These are phyloP conservation scores for Cryptococcus depauperatus DNA, from an alignment of 1,284 basidiomycete species.

Conservation along the genomic window DNA sequence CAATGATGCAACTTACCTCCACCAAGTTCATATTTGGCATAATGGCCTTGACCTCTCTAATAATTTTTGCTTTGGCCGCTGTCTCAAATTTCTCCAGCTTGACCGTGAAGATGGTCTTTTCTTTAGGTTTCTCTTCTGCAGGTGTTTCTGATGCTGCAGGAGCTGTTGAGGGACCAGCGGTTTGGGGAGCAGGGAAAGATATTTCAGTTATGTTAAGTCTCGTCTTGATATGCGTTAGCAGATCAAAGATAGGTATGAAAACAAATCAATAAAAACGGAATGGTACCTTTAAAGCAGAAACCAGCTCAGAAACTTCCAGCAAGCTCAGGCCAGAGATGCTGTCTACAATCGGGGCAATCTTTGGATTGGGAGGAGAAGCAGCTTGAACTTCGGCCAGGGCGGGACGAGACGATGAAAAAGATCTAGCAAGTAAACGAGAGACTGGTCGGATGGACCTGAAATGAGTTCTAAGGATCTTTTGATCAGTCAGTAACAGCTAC, in stretches of 20 bases:
- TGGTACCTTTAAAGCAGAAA: conserved; percentile 76
- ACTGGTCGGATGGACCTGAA: conserved; percentile 10
- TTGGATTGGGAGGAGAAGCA: conserved; percentile 45
- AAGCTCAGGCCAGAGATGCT: conserved; percentile 85
- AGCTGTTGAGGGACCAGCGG: conserved; percentile 52
- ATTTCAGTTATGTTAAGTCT: conserved; percentile 97
- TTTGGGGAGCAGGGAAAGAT: conserved; percentile 79
- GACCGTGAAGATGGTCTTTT: conserved; percentile 96
- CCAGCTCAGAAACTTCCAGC: conserved; percentile 94
- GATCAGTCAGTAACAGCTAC: no score
- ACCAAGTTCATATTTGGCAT: conserved; percentile 92
- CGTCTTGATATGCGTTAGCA: conserved; percentile 51
- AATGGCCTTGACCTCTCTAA: conserved; percentile 93
- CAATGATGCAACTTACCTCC: conserved; percentile 61
- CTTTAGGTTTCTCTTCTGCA: conserved; percentile 85
- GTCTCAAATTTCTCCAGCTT: conserved; percentile 89
- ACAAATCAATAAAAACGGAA: conserved; percentile 8
- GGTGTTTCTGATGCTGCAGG: conserved; percentile 54
- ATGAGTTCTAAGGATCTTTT: no score
- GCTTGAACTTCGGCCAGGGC: conserved; percentile 22
- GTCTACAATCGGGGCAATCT: conserved; percentile 79
- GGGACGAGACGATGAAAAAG: conserved; percentile 26
- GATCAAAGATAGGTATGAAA: background rate
- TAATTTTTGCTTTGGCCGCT: conserved; percentile 89
- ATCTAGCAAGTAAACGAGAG: conserved; percentile 11